These are phyloP conservation scores for Podospora sp. DNA, from an alignment of 495 filamentous ascomycete genomes.

Conservation along the genomic window DNA sequence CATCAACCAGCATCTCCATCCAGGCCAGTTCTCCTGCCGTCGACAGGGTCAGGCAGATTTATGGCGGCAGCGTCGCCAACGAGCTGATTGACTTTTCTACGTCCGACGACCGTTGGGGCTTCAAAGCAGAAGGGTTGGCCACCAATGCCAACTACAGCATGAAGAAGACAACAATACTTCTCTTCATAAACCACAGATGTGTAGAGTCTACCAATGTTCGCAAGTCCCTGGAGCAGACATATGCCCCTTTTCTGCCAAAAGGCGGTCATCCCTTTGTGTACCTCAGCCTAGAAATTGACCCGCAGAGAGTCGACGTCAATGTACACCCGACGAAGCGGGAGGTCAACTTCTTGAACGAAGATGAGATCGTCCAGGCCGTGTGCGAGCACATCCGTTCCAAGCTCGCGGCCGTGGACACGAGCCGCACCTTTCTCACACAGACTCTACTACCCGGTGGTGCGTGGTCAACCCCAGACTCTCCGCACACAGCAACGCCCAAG, in stretches of 20 bases:
- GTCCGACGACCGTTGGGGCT: constrained; percentile 76
- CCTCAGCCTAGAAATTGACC: constrained; percentile 90
- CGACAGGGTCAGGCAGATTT: constrained; percentile 88
- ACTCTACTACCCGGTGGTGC: constrained; percentile 75
- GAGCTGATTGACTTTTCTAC: constrained; percentile 80
- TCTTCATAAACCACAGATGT: constrained; percentile 98
- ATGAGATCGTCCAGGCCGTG: constrained; percentile 90
- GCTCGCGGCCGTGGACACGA: constrained; percentile 88
- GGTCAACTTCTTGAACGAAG: constrained; percentile 97
- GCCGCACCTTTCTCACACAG: constrained; percentile 92
- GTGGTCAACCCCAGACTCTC: constrained; percentile 38
- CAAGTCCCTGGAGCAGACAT: constrained; percentile 89
- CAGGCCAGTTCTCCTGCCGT: constrained; percentile 67
- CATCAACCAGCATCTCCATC: constrained; percentile 77
- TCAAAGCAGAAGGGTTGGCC: constrained; percentile 76
- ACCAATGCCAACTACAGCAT: constrained; percentile 97
- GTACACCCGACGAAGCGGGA: constrained; percentile 97
- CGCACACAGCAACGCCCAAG: constrained; percentile 39
- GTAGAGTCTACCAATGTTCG: constrained; percentile 91
- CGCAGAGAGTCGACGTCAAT: constrained; percentile 93
- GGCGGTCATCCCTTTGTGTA: constrained; percentile 94
- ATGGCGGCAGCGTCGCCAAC: constrained; percentile 83
- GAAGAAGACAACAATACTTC: constrained; percentile 83
- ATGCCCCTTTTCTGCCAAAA: constrained; percentile 88
- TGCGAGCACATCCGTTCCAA: constrained; percentile 79